Conservation (phyloP, 257 asterid species). For the Forsythia suspensa region DNA sequence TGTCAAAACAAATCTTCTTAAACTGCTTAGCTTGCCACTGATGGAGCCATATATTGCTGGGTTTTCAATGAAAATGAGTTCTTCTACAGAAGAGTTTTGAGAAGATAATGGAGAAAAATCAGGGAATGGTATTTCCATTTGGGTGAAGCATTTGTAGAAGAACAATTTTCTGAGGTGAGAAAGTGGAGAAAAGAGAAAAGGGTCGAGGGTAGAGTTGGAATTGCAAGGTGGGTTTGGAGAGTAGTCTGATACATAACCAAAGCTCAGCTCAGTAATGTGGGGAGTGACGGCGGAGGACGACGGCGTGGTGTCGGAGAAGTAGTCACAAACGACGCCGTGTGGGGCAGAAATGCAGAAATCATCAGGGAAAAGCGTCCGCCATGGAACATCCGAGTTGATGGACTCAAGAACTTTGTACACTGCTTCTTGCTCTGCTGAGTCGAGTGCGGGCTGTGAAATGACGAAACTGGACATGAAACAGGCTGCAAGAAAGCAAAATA, state of each 20-base stretch:
- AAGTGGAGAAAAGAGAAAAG: slow-evolving; percentile 47
- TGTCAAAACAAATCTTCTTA: slow-evolving; percentile 59
- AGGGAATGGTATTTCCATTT: slow-evolving; percentile 35
- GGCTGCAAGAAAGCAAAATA: slow-evolving; percentile 17
- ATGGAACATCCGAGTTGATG: slow-evolving; percentile 54
- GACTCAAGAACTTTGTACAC: slow-evolving; percentile 65
- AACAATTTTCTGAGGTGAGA: slow-evolving; percentile 55
- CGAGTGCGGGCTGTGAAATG: slow-evolving; percentile 56
- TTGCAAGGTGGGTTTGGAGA: slow-evolving; percentile 78
- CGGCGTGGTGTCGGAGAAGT: slow-evolving; percentile 33
- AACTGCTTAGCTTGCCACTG: slow-evolving; percentile 32
- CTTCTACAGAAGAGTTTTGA: slow-evolving; percentile 39
- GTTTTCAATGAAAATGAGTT: slow-evolving; percentile 65
- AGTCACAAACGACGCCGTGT: slow-evolving; percentile 85
- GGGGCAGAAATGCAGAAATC: slow-evolving; percentile 84
- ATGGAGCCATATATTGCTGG: slow-evolving; percentile 55
- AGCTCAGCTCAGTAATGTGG: slow-evolving; percentile 70
- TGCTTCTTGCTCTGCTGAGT: slow-evolving; percentile 65
- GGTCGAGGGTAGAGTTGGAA: slow-evolving; percentile 45
- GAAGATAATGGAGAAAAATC: slow-evolving; percentile 44
- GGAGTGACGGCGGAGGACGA: slow-evolving; percentile 26
- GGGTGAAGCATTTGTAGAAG: slow-evolving; percentile 74
- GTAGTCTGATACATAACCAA: slow-evolving; percentile 82
- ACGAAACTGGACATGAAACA: slow-evolving; percentile 20
- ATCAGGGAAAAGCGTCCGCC: slow-evolving; percentile 77